phyloP scores from a whole-genome alignment of 805 yeast species.

The Suhomyces emberorum region DNA sequence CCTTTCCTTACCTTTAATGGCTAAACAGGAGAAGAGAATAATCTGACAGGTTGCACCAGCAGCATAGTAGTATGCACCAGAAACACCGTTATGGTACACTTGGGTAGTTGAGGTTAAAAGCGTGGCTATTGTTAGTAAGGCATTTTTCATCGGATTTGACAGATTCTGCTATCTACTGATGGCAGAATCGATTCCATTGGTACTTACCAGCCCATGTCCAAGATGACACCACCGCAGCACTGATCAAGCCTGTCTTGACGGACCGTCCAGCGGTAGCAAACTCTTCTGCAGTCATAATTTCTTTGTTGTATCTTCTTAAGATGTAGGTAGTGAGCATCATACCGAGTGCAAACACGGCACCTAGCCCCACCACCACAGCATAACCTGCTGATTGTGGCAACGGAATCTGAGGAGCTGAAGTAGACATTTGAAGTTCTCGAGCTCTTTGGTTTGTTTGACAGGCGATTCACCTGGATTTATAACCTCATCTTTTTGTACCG shows the following conservation, averaged over 20 bases:
- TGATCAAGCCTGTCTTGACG: slow-evolving; percentile 78
- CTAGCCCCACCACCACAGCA: slow-evolving; percentile 86
- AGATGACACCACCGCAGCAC: slow-evolving; percentile 87
- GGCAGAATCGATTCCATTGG: too few relatives aligned
- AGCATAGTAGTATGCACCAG: slow-evolving; percentile 82
- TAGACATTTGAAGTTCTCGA: too few relatives aligned
- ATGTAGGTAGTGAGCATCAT: slow-evolving; percentile 75
- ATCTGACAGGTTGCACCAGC: slow-evolving; percentile 91
- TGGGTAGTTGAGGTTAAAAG: slow-evolving; percentile 72
- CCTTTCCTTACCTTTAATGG: slow-evolving; percentile 81
- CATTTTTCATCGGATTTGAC: too few relatives aligned
- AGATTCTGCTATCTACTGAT: too few relatives aligned
- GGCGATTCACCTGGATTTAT: too few relatives aligned
- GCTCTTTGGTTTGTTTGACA: too few relatives aligned
- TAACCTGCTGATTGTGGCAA: slow-evolving; percentile 81
- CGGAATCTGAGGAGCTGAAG: slow-evolving; percentile 21
- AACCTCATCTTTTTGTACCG: too few relatives aligned
- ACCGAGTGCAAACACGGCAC: slow-evolving; percentile 70
- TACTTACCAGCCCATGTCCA: slow-evolving; percentile 70
- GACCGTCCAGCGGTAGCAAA: slow-evolving; percentile 91
- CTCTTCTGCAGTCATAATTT: slow-evolving; percentile 88
- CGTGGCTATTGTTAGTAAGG: slow-evolving; percentile 41
- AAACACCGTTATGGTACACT: slow-evolving; percentile 70
- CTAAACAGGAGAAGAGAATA: slow-evolving; percentile 78
- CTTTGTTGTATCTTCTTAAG: slow-evolving; percentile 75